Base-by-base conservation (phyloP, 2,329 filamentous ascomycete genomes). In the Malbranchea zuffiana region DNA sequence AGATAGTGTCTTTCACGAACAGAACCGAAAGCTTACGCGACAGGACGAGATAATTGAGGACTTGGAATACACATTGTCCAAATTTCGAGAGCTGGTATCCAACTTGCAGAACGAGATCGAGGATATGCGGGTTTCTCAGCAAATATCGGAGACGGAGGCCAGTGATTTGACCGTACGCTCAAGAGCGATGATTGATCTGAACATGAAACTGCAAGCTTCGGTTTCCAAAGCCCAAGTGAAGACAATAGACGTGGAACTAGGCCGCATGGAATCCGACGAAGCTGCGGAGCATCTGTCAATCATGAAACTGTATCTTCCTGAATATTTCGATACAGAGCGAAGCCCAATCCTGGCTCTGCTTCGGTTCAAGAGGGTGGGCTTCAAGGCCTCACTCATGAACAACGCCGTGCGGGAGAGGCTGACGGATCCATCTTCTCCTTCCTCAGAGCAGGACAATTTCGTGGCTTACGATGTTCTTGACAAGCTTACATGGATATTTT, bases 101-200 rank as follows among this genome's bases (percentile, higher is more conserved):
- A 87, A 77, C 47, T 64, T 96, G 43, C 86, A 95, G 59, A 77
- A 69, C 47, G 86, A 94, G 54, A 66, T 96, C 47, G 83, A 93
- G 50, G 87, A 96, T 52, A 88, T 95, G 72, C 77, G 84, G 42
- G 83, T 87, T 8, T 92, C 86, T 3, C 84, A 92, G 51, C 84
- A 87, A 29, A 82, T 96, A 48, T 92, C 86, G 1, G 90, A 96
- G 58, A 80, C 80, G 11, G 87, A 96, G 57, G 86, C 88, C 1
- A 86, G 87, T 55, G 85, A 96, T 57, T 74, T 96, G 38, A 87
- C 80, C 46, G 82, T 75, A 50, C 81, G 85, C 44, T 93, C 88
- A 29, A 77, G 86, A 44, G 86, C 88, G 37, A 93, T 98, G 80
- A 82, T 94, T 75, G 88, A 98, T 52, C 72, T 98, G 30, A 96